Percentiles rank a stretch among this genome's conserved stretches.
phyloP scores from a whole-genome alignment of 192 early-diverging fungal genomes.

The Chytriomyces sp. region DNA sequence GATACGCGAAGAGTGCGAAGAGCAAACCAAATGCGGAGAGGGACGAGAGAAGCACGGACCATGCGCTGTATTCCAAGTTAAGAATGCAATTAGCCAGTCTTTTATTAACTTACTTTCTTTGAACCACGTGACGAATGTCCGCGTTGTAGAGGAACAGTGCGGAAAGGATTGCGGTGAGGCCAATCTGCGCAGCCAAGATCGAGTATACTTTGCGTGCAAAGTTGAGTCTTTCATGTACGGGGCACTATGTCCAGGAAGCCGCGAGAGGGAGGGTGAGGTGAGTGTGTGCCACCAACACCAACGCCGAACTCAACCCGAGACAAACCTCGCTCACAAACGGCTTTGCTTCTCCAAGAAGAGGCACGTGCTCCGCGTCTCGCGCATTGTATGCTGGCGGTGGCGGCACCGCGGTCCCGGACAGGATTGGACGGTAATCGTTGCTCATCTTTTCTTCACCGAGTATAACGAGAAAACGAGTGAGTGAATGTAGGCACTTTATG shows the following conservation, averaged over 20 bases:
- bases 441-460: not conserved
- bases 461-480: no score
- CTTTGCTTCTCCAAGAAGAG: not conserved
- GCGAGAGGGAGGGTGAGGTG: not conserved
- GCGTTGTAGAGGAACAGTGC: slow-evolving; percentile 60
- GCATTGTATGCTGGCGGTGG: not conserved
- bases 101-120: slow-evolving; percentile 46
- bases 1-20: slow-evolving; percentile 14
- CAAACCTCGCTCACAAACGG: not conserved
- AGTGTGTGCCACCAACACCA: not conserved
- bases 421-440: not conserved
- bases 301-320: not conserved
- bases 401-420: not conserved
- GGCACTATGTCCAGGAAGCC: not conserved
- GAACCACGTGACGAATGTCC: slow-evolving; percentile 54
- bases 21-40: not conserved
- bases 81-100: no score
- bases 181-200: slow-evolving; percentile 66
- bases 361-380: not conserved
- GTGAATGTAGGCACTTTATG: no score
- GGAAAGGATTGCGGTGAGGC: slow-evolving; percentile 57
- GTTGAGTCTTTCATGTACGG: not conserved
- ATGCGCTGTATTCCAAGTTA: not conserved
- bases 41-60: not conserved
- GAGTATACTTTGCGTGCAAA: slow-evolving; percentile 32